Percentiles rank a stretch among this genome's conserved stretches.
Conservation (phyloP, 805 yeast species). For the Saturnispora hagleri region DNA sequence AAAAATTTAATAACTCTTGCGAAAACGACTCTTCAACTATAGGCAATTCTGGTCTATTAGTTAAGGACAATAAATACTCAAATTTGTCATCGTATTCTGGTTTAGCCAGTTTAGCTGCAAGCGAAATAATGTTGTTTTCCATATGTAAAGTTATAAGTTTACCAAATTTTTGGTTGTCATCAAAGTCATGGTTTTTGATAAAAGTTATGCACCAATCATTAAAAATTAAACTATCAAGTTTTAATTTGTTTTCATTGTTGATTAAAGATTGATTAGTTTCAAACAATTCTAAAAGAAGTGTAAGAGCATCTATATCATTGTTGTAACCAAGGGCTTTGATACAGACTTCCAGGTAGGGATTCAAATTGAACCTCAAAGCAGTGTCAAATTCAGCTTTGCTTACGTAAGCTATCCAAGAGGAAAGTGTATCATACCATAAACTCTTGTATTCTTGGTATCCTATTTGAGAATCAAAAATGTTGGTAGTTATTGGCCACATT, state of each 20-base stretch:
- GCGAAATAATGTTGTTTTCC: slow-evolving; percentile 36
- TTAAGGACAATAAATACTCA: slow-evolving; percentile 40
- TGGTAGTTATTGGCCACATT: background rate
- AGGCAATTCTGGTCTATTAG: slow-evolving; percentile 50
- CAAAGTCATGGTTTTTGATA: slow-evolving; percentile 24
- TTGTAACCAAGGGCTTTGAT: slow-evolving; percentile 15
- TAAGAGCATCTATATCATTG: slow-evolving; percentile 22
- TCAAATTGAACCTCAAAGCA: slow-evolving; percentile 21
- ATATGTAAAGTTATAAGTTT: slow-evolving; percentile 37
- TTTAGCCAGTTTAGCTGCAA: slow-evolving; percentile 33
- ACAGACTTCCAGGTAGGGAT: slow-evolving; percentile 11
- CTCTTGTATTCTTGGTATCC: background rate
- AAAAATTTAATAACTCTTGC: slow-evolving; percentile 49
- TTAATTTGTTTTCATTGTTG: slow-evolving; percentile 23
- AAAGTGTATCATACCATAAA: slow-evolving; percentile 26
- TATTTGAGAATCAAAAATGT: background rate
- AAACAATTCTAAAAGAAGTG: slow-evolving; percentile 34
- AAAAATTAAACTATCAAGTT: slow-evolving; percentile 31
- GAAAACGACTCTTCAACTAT: slow-evolving; percentile 51
- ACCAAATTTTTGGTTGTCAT: slow-evolving; percentile 34
- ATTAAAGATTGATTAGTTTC: slow-evolving; percentile 39
- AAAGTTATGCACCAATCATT: slow-evolving; percentile 37
- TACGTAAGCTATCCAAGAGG: slow-evolving; percentile 31
- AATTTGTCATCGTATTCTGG: slow-evolving; percentile 33
- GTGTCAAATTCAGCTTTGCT: slow-evolving; percentile 30